A percentile compares a stretch with the other conserved stretches of the same genome.
These are phyloP conservation scores for Maudiozyma serrabonitensis DNA, from an alignment of 805 yeast genomes.

Conservation along the genomic window DNA sequence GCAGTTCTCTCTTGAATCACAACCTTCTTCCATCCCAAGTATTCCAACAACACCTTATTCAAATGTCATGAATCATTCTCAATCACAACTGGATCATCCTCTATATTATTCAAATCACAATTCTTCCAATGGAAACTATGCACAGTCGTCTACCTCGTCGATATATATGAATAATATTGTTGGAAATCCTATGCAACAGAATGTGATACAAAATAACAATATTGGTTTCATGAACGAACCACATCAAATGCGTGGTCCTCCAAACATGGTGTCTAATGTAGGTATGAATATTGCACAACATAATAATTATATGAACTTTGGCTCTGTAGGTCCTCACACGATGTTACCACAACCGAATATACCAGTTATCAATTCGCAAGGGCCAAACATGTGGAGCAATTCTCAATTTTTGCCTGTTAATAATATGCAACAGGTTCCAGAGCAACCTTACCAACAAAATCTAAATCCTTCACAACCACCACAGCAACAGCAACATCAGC, in stretches of 20 bases:
- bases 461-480: background rate
- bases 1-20: background rate
- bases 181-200: background rate
- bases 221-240: background rate
- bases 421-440: background rate
- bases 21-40: background rate
- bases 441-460: background rate
- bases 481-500: constrained; percentile 1
- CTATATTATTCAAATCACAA: too few species aligned
- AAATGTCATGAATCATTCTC: background rate
- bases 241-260: background rate
- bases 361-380: background rate
- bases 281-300: background rate
- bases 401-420: background rate
- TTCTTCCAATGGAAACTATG: too few species aligned
- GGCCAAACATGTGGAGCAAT: too few species aligned
- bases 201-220: background rate
- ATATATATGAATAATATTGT: background rate
- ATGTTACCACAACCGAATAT: background rate
- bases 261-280: background rate
- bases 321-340: too few species aligned
- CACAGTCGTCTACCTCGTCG: background rate
- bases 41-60: background rate
- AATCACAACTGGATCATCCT: background rate
- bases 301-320: too few species aligned